Evolutionary conservation across 768 basidiomycete genomes (phyloP), one percentile per base, ranked within the genome.

Genomic region (Amanita thiersii): DNA sequence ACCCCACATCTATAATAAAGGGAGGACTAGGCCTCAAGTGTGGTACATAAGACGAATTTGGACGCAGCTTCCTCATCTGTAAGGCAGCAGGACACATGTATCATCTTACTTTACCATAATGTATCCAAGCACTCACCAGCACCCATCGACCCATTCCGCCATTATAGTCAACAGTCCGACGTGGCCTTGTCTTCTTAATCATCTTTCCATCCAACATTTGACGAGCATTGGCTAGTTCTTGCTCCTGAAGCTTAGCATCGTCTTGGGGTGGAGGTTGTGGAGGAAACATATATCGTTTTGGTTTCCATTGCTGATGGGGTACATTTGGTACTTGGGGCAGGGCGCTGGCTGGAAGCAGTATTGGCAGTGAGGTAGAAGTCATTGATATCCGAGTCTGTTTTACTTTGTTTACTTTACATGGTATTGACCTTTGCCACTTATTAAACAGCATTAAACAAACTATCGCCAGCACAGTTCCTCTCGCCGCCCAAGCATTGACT

Each of bases 141-240:
- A 72, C 62, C 91, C 88, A 96, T 49, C 91, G 72, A 11, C 84
- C 86, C 62, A 94, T 70, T 1, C 81, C 81, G 20, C 91, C 92
- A 50, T 85, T 84, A 52, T 92, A 98, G 62, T 98, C 96, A 9
- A 98, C 93, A 14, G 96, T 97, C 64, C 91, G 67, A 41, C 93
- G 67, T 15, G 96, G 92, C 47, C 91, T 75, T 35, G 87, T 92
- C 69, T 91, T 93, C 72, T 90, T 94, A 48, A 85, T 73, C 12
- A 79, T 65, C 58, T 86, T 87, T 2, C 88, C 87, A 52, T 90
- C 89, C 47, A 86, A 66, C 52, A 77, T 64, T 54, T 79, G 81
- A 36, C 81, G 65, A 20, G 75, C 79, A 50, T 72, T 79, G 1
- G 86, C 87, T 47, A 87, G 66, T 53, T 93, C 88, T 46, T 81